These are phyloP conservation scores for Zygotorulaspora danielsina DNA, from an alignment of 805 yeast species.

Conservation along the genomic window DNA sequence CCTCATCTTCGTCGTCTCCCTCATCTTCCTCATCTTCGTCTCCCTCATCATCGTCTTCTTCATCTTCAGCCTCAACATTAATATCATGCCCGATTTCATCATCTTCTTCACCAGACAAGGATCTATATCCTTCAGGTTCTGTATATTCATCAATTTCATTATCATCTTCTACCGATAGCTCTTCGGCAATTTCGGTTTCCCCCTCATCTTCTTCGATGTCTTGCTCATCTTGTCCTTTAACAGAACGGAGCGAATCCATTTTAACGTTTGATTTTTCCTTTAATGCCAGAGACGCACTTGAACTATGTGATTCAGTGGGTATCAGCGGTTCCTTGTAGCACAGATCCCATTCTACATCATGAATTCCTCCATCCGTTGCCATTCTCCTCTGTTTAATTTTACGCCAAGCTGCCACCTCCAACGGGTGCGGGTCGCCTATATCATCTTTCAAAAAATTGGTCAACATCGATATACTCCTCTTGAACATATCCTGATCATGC, in stretches of 20 bases:
- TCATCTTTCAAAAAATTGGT: constrained; percentile 64
- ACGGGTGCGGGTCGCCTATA: constrained; percentile 54
- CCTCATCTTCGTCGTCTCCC: constrained; percentile 4
- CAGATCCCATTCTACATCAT: constrained; percentile 10
- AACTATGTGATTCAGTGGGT: no score
- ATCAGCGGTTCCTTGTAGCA: constrained; percentile 13
- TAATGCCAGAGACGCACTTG: no score
- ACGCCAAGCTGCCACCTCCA: constrained; percentile 53
- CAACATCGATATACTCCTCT: constrained; percentile 50
- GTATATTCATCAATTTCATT: constrained; percentile 14
- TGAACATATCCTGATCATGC: constrained; percentile 34
- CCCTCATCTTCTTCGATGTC: background rate
- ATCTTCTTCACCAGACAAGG: constrained; percentile 12
- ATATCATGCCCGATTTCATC: constrained; percentile 16
- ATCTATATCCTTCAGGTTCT: constrained; percentile 6
- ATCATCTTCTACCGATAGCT: background rate
- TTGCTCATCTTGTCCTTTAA: background rate
- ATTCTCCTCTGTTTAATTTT: constrained; percentile 37
- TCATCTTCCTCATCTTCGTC: constrained; percentile 10
- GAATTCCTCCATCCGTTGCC: background rate
- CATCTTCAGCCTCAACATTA: constrained; percentile 16
- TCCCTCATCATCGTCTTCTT: constrained; percentile 3
- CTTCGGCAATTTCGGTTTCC: background rate
- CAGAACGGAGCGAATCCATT: no score
- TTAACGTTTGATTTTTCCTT: no score